Evolutionary conservation across 73 alveolate species (phyloP).

Genomic region (Tetrahymena malaccensis): DNA sequence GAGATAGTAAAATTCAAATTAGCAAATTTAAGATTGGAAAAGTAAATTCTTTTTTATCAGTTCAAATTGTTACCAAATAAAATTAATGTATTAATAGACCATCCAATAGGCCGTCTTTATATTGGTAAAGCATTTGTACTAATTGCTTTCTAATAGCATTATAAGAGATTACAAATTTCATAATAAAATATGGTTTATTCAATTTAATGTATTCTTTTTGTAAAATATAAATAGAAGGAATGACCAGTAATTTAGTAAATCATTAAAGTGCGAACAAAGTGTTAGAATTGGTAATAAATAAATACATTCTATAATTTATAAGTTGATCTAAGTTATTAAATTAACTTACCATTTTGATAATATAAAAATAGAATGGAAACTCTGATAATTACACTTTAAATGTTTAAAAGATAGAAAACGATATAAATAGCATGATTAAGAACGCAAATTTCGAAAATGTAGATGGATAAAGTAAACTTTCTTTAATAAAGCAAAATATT

Average conservation of each 20-base stretch:
- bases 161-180: neutral
- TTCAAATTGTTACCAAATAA: neutral
- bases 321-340: neutral
- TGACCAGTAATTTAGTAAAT: neutral
- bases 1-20: neutral
- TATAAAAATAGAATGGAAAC: neutral
- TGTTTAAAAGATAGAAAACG: neutral
- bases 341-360: neutral
- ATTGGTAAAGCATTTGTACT: neutral
- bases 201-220: neutral
- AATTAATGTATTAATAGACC: neutral
- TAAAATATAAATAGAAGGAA: neutral
- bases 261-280: neutral
- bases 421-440: neutral
- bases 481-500: neutral
- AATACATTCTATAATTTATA: neutral
- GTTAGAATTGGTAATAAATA: neutral
- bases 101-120: neutral
- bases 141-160: neutral
- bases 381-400: neutral
- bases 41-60: neutral
- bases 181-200: neutral
- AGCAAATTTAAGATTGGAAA: neutral
- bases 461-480: neutral
- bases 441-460: neutral